Percentiles rank a stretch among this genome's conserved stretches.
phyloP scores from a whole-genome alignment of 2,329 filamentous ascomycete genomes.

The Elsinoe necatrix region DNA sequence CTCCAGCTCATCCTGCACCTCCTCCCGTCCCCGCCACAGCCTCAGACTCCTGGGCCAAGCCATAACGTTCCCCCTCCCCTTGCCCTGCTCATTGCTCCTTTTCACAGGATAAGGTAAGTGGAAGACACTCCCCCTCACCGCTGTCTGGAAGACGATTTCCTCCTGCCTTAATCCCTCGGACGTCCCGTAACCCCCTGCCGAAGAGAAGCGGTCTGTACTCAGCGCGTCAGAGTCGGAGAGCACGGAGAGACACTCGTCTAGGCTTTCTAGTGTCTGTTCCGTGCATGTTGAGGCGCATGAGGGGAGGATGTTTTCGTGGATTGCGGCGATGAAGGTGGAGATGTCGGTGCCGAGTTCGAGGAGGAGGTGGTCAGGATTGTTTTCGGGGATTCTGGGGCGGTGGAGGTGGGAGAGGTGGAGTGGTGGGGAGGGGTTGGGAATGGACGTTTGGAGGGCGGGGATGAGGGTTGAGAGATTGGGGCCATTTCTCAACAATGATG shows the following conservation, averaged over 20 bases:
- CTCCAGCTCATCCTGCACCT: slow-evolving; percentile 66
- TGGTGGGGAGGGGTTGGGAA: slow-evolving; percentile 33
- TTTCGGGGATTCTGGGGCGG: slow-evolving; percentile 38
- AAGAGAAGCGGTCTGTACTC: slow-evolving; percentile 61
- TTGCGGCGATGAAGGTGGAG: slow-evolving; percentile 76
- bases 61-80: slow-evolving; percentile 59
- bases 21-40: slow-evolving; percentile 75
- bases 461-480: neutral
- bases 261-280: slow-evolving; percentile 59
- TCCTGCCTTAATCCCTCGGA: slow-evolving; percentile 77
- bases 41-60: slow-evolving; percentile 82
- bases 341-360: slow-evolving; percentile 91
- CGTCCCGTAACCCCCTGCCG: slow-evolving; percentile 40
- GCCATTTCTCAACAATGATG: neutral
- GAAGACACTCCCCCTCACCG: slow-evolving; percentile 78
- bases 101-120: slow-evolving; percentile 80
- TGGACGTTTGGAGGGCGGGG: neutral
- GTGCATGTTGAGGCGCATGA: slow-evolving; percentile 63
- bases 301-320: slow-evolving; percentile 87
- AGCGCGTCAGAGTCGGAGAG: slow-evolving; percentile 85
- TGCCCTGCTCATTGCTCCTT: slow-evolving; percentile 36
- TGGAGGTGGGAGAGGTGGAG: slow-evolving; percentile 38
- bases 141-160: slow-evolving; percentile 87
- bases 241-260: slow-evolving; percentile 77
- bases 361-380: slow-evolving; percentile 59